Base-by-base conservation (phyloP, 192 early-diverging fungal genomes). In the Coemansia guatemalensis region DNA sequence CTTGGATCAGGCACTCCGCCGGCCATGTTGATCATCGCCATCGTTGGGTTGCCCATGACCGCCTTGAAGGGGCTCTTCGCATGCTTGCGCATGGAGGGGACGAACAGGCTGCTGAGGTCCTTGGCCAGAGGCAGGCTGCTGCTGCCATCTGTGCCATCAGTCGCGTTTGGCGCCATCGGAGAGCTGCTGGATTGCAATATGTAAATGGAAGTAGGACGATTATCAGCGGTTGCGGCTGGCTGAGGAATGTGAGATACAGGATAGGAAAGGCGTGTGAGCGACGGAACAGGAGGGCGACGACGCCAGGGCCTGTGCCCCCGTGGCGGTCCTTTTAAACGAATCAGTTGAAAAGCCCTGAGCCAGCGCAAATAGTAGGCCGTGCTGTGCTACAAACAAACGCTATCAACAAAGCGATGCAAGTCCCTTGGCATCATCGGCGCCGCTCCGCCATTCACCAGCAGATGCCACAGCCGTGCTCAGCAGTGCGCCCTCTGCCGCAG, bases 1-100 rank as follows among this genome's bases (percentile, higher is more conserved):
- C 58, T 66, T 4, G 84, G 78, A 44, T 88, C 84, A 0, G 89
- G 90, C 52, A 87, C 78, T 8, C 90, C 90, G 29, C 88, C 88
- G 1, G 86, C 88, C 35, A 92, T 79, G 35, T 88, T 87, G 57
- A 92, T 79, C 83, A 87, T 86, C 23, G 71, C 49, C 17, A 67
- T 57, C 11, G 71, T 80, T 17, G 71, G 77, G 56, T 51, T 67
- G 48, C 71, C 77, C 77, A 80, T 80, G 60, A 80, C 68, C 0
- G 77, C 65, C 57, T 74, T 80, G 71, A 80, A 74, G 23, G 71
- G 68, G 58, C 77, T 80, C 64, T 80, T 80, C 17, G 56, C 49
- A 30, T 73, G 71, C 22, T 44, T 62, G 44, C 68, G 77, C 60
- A 74, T 67, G 0, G 64, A 35, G 3, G 77, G 77, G 29, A 80